Percentiles rank a stretch among this genome's conserved stretches.
Evolutionary conservation across 1,139 yeast genomes (phyloP).

Genomic region (Blastobotrys proliferans): DNA sequence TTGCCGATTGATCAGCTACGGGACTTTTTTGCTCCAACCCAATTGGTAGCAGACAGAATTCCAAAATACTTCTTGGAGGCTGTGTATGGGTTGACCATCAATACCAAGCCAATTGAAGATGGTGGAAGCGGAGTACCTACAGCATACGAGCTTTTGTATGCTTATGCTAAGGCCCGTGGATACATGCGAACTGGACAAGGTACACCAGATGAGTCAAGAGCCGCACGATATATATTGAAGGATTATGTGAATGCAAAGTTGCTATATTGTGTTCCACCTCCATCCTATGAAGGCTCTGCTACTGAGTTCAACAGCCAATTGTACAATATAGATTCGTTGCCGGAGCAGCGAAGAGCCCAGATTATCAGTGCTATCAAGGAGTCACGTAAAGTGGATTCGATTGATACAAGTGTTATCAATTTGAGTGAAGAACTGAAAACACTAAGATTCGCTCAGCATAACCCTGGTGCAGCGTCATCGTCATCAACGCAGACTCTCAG

Average conservation of each 20-base stretch:
- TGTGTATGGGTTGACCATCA: slow-evolving; percentile 86
- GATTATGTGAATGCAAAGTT: slow-evolving; percentile 94
- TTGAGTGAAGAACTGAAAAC: slow-evolving; percentile 64
- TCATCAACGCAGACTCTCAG: slow-evolving; percentile 29
- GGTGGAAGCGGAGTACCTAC: slow-evolving; percentile 90
- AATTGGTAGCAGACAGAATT: slow-evolving; percentile 79
- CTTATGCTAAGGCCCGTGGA: slow-evolving; percentile 96
- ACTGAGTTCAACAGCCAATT: slow-evolving; percentile 67
- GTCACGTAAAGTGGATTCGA: slow-evolving; percentile 9
- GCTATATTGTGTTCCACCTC: slow-evolving; percentile 85
- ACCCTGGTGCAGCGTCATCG: slow-evolving; percentile 32
- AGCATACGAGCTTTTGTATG: slow-evolving; percentile 80
- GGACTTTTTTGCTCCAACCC: slow-evolving; percentile 88
- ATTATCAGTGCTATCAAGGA: slow-evolving; percentile 36
- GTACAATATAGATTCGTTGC: slow-evolving; percentile 54
- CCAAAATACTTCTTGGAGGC: slow-evolving; percentile 91
- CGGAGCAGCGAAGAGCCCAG: slow-evolving; percentile 72
- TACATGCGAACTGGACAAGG: slow-evolving; percentile 92
- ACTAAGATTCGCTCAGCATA: slow-evolving; percentile 76
- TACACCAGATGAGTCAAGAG: slow-evolving; percentile 94
- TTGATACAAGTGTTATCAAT: slow-evolving; percentile 49
- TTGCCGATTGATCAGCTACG: slow-evolving; percentile 95
- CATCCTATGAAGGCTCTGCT: slow-evolving; percentile 37
- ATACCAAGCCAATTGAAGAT: slow-evolving; percentile 67
- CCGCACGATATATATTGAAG: slow-evolving; percentile 86